These are phyloP conservation scores for Phaffia rhodozyma DNA, from an alignment of 1,284 basidiomycete species.

Conservation along the genomic window DNA sequence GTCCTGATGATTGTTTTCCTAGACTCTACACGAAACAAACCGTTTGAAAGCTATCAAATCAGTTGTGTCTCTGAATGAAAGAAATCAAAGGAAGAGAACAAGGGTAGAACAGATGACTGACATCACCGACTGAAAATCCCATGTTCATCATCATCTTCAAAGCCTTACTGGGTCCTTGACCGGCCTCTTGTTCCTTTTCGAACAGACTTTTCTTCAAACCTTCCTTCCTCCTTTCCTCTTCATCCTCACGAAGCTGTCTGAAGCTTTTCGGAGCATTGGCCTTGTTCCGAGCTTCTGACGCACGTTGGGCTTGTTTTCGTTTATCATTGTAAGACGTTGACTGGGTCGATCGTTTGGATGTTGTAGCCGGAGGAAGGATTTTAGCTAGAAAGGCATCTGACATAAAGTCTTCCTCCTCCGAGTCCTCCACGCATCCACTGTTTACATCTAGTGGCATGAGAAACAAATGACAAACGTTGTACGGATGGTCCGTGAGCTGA, in stretches of 20 bases:
- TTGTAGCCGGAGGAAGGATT: slow-evolving; percentile 24
- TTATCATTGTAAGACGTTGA: slow-evolving; percentile 44
- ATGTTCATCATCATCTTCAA: slow-evolving; percentile 21
- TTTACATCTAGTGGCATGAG: too few species aligned
- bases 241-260: slow-evolving; percentile 43
- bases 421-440: too few species aligned
- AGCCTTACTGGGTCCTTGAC: slow-evolving; percentile 42
- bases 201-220: slow-evolving; percentile 64
- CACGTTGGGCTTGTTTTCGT: slow-evolving; percentile 50
- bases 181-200: slow-evolving; percentile 54
- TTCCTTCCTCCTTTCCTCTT: slow-evolving; percentile 60
- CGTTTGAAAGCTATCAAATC: too few species aligned
- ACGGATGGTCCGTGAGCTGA: too few species aligned
- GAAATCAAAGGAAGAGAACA: too few species aligned
- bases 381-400: slow-evolving; percentile 64
- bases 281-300: slow-evolving; percentile 49
- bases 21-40: too few species aligned
- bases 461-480: too few species aligned
- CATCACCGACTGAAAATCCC: slow-evolving; percentile 10
- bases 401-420: slow-evolving; percentile 59
- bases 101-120: too few species aligned
- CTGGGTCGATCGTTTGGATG: slow-evolving; percentile 21
- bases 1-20: too few species aligned
- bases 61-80: too few species aligned
- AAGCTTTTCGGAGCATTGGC: slow-evolving; percentile 38